phyloP scores from a whole-genome alignment of 352 stramenopile genomes.

The Pilasporangium apinafurcum region DNA sequence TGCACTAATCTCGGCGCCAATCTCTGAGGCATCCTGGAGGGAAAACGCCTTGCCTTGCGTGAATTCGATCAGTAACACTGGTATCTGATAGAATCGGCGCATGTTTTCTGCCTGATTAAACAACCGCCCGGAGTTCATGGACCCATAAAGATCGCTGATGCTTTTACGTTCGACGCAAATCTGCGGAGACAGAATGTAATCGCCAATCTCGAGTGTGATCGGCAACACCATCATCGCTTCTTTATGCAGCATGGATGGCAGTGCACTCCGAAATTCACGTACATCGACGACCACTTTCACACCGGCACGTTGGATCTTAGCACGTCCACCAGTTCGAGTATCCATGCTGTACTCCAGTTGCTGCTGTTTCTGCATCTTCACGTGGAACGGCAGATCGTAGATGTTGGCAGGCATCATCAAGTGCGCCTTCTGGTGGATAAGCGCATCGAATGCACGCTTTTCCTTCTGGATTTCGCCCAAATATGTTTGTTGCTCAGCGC shows the following conservation, averaged over 20 bases:
- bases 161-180: conserved; percentile 97
- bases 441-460: conserved; percentile 93
- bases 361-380: conserved; percentile 58
- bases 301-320: conserved; percentile 30
- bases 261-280: conserved; percentile 93
- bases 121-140: conserved; percentile 92
- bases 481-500: conserved; percentile 94
- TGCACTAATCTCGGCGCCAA: conserved; percentile 90
- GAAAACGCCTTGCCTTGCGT: conserved; percentile 80
- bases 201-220: conserved; percentile 94
- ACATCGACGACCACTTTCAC: conserved; percentile 92
- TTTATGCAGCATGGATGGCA: conserved; percentile 97
- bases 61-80: conserved; percentile 97
- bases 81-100: conserved; percentile 78
- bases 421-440: conserved; percentile 95
- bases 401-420: conserved; percentile 87
- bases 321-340: conserved; percentile 54
- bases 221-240: conserved; percentile 90
- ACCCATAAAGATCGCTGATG: conserved; percentile 95
- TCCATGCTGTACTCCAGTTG: conserved; percentile 74
- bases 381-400: conserved; percentile 74
- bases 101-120: conserved; percentile 93
- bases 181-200: conserved; percentile 97
- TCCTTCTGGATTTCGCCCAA: conserved; percentile 92
- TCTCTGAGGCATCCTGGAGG: conserved; percentile 85